Evolutionary conservation across 2,329 filamentous ascomycete species (phyloP).

Genomic region (Botrytis paeoniae): DNA sequence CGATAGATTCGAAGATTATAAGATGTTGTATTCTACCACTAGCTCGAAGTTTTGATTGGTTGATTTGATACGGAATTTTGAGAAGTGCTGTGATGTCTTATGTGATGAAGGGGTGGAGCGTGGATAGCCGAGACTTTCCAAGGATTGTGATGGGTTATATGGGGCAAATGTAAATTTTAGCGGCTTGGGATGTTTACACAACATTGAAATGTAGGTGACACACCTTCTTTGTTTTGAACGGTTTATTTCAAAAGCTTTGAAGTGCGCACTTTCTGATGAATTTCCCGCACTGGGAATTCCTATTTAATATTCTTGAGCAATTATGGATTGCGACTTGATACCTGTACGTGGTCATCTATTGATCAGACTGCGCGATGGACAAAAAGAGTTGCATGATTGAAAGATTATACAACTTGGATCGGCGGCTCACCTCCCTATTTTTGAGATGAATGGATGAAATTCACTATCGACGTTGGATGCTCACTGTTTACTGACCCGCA

Average conservation of each 20-base stretch:
- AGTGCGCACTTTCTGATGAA: not conserved
- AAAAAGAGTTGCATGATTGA: not conserved
- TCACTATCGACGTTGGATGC: not conserved
- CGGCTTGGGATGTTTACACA: conserved; percentile 4
- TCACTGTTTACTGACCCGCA: not conserved
- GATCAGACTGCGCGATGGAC: not conserved
- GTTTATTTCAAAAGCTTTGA: not conserved
- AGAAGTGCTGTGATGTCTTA: not conserved
- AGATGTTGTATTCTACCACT: not conserved
- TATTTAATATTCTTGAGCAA: not conserved
- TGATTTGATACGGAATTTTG: not conserved
- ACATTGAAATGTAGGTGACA: not conserved
- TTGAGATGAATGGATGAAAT: not conserved
- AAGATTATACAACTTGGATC: not conserved
- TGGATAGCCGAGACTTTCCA: conserved; percentile 1
- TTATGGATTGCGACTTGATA: not conserved
- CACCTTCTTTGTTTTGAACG: not conserved
- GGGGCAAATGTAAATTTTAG: not conserved
- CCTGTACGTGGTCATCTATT: not conserved
- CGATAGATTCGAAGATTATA: not conserved
- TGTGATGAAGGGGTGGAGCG: conserved; percentile 9
- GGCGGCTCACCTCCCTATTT: not conserved
- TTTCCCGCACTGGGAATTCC: not conserved
- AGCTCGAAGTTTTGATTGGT: not conserved
- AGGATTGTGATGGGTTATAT: conserved; percentile 5